These are phyloP conservation scores for Chenopodium formosanum DNA, from an alignment of 148 eudicot genomes.

Conservation along the genomic window DNA sequence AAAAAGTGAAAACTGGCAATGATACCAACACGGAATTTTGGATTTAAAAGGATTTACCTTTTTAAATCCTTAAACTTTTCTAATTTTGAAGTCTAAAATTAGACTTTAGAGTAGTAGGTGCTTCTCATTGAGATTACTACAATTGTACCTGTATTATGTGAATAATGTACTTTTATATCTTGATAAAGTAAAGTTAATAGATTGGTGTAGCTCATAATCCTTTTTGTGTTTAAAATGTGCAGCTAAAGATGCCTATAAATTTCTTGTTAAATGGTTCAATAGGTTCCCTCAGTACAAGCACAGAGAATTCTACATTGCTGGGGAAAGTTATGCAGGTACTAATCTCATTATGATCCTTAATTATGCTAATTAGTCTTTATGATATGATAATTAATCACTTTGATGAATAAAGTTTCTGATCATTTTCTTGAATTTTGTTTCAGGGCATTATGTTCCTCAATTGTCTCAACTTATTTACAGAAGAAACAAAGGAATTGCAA, in stretches of 20 bases:
- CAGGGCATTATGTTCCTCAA: conserved; percentile 95
- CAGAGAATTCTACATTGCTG: conserved; percentile 89
- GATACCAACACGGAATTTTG: background rate
- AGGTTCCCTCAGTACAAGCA: conserved; percentile 91
- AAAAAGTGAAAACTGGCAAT: background rate
- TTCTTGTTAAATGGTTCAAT: conserved; percentile 75
- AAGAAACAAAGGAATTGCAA: conserved; percentile 63
- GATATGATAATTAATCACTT: background rate
- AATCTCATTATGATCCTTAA: conserved; percentile 1
- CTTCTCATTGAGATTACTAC: background rate
- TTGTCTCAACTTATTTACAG: conserved; percentile 68
- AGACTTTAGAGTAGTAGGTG: background rate
- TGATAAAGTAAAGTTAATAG: background rate
- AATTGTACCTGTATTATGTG: conserved; percentile 8
- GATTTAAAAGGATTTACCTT: background rate
- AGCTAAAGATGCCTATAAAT: conserved; percentile 83
- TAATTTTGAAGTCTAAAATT: background rate
- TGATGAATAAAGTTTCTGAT: background rate
- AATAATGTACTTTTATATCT: conserved; percentile 16
- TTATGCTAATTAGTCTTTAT: background rate
- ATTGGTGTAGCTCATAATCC: background rate
- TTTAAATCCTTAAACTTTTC: conserved; percentile 9
- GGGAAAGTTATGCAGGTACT: conserved; percentile 94
- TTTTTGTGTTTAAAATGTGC: conserved; percentile 24
- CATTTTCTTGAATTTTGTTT: conserved; percentile 5